Percentiles rank a stretch among this genome's conserved stretches.
phyloP scores from a whole-genome alignment of 495 filamentous ascomycete genomes.

The Podospora comata region DNA sequence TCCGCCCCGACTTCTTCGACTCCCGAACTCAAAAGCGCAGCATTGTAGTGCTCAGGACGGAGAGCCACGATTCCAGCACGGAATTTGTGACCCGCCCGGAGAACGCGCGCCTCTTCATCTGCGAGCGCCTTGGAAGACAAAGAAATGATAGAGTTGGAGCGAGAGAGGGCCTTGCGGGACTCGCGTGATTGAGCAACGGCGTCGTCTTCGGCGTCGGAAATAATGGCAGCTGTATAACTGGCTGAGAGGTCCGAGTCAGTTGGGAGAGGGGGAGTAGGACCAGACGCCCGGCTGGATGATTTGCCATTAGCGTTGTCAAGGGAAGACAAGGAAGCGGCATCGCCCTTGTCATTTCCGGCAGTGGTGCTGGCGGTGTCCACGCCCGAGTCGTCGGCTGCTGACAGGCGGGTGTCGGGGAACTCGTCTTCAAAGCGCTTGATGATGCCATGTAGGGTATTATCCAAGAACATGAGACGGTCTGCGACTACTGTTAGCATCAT shows the following conservation, averaged over 20 bases:
- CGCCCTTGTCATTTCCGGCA: not conserved
- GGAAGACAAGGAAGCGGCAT: slow-evolving; percentile 15
- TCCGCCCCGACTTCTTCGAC: slow-evolving; percentile 52
- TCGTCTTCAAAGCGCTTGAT: slow-evolving; percentile 94
- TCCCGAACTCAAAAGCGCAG: slow-evolving; percentile 37
- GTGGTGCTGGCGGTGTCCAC: slow-evolving; percentile 19
- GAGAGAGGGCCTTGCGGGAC: slow-evolving; percentile 50
- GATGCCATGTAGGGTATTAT: slow-evolving; percentile 82
- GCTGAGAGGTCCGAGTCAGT: slow-evolving; percentile 4
- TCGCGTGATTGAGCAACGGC: slow-evolving; percentile 41
- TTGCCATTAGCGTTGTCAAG: slow-evolving; percentile 28
- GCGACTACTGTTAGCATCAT: slow-evolving; percentile 26
- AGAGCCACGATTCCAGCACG: slow-evolving; percentile 52
- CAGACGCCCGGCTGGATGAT: slow-evolving; percentile 10
- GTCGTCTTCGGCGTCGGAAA: slow-evolving; percentile 40
- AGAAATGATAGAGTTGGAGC: slow-evolving; percentile 74
- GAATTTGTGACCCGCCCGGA: slow-evolving; percentile 78
- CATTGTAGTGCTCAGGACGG: slow-evolving; percentile 42
- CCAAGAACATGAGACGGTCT: slow-evolving; percentile 86
- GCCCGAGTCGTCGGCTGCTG: slow-evolving; percentile 16
- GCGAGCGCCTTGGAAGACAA: slow-evolving; percentile 74
- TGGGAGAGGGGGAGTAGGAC: not conserved
- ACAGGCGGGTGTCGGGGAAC: slow-evolving; percentile 81
- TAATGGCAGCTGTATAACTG: not conserved
- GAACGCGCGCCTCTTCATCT: slow-evolving; percentile 84